These are phyloP conservation scores for Talaromyces sp. DNA, from an alignment of 2,329 filamentous ascomycete species.

Conservation along the genomic window DNA sequence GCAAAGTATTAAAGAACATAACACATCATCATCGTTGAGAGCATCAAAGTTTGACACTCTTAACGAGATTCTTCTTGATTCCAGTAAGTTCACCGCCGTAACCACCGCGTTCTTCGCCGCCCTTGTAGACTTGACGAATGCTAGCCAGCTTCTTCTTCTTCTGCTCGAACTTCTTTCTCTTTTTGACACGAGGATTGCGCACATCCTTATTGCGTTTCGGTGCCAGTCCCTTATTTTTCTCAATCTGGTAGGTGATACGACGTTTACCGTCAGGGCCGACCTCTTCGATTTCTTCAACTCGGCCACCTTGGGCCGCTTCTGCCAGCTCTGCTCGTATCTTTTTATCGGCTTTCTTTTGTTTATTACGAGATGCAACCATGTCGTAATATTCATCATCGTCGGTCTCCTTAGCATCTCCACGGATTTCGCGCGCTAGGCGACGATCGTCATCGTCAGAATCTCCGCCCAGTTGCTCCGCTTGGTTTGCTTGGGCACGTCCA, in stretches of 20 bases:
- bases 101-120: slow-evolving; percentile 74
- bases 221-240: slow-evolving; percentile 95
- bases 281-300: slow-evolving; percentile 62
- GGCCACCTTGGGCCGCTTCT: slow-evolving; percentile 54
- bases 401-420: slow-evolving; percentile 27
- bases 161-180: slow-evolving; percentile 91
- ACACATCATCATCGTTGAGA: background rate
- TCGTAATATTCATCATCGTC: slow-evolving; percentile 71
- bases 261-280: slow-evolving; percentile 82
- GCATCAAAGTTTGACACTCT: slow-evolving; percentile 79
- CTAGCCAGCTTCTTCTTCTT: slow-evolving; percentile 96
- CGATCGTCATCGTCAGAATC: slow-evolving; percentile 64
- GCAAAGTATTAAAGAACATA: background rate
- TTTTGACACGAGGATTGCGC: slow-evolving; percentile 94
- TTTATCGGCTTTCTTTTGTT: slow-evolving; percentile 64
- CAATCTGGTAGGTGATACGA: slow-evolving; percentile 86
- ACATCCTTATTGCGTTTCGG: slow-evolving; percentile 90
- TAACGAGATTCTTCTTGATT: slow-evolving; percentile 90
- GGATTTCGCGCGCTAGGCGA: slow-evolving; percentile 48
- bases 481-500: slow-evolving; percentile 60
- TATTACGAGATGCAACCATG: slow-evolving; percentile 63
- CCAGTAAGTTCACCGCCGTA: slow-evolving; percentile 91
- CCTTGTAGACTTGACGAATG: slow-evolving; percentile 80
- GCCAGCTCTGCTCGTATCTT: slow-evolving; percentile 61
- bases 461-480: slow-evolving; percentile 65